Evolutionary conservation across 768 basidiomycete genomes (phyloP).

Genomic region (Dendrothele bispora): DNA sequence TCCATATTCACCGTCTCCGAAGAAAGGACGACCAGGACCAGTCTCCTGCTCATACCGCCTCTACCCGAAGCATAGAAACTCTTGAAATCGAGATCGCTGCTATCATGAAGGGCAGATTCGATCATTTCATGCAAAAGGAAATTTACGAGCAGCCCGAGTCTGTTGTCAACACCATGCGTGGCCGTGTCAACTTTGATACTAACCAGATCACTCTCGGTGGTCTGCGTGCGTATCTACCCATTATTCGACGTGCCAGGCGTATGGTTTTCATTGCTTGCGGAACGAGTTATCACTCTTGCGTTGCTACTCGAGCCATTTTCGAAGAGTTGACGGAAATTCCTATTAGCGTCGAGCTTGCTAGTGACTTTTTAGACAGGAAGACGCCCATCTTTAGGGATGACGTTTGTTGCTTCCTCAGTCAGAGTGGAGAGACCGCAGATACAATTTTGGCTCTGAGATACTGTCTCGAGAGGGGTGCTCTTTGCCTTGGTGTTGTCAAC

Average conservation of each 20-base stretch:
- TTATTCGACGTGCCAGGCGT: conserved; percentile 91
- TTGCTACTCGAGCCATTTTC: conserved; percentile 96
- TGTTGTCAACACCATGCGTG: conserved; percentile 99
- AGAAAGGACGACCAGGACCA: conserved; percentile 74
- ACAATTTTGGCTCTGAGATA: conserved; percentile 95
- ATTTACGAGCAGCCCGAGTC: conserved; percentile 99
- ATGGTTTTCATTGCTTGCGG: conserved; percentile 98
- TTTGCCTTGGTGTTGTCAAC: conserved; percentile 97
- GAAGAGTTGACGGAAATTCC: conserved; percentile 99
- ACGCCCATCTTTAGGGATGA: conserved; percentile 99
- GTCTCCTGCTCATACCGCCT: conserved; percentile 56
- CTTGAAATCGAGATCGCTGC: conserved; percentile 99
- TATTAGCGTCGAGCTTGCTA: conserved; percentile 93
- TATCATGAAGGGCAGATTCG: conserved; percentile 99
- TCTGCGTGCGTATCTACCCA: conserved; percentile 90
- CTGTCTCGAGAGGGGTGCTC: conserved; percentile 94
- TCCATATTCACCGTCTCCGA: conserved; percentile 98
- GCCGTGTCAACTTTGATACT: conserved; percentile 97
- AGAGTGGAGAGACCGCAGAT: conserved; percentile 98
- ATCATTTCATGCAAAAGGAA: conserved; percentile 99
- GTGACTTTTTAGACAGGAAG: conserved; percentile 98
- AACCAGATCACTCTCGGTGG: conserved; percentile 93
- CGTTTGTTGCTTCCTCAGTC: conserved; percentile 92
- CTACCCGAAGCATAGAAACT: conserved; percentile 95
- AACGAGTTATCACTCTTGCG: conserved; percentile 95